Conservation (phyloP, 2,329 filamentous ascomycete genomes). For the Orbilia ellipsospora region DNA sequence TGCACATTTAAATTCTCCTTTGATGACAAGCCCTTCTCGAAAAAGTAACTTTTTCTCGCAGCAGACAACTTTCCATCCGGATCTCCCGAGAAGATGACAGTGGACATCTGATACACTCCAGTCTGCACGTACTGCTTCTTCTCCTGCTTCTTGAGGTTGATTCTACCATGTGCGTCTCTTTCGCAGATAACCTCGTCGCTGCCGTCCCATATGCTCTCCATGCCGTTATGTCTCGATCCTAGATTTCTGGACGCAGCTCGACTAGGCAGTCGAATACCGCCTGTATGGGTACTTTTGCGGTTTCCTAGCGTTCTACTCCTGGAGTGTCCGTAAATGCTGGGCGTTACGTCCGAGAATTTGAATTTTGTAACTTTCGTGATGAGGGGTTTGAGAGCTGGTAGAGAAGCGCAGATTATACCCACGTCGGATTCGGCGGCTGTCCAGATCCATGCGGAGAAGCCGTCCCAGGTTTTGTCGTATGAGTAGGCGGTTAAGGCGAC, state of each 20-base stretch:
- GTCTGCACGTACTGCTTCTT: conserved; percentile 36
- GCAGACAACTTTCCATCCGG: conserved; percentile 35
- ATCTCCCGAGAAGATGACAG: conserved; percentile 47
- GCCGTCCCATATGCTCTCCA: conserved; percentile 51
- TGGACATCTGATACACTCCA: conserved; percentile 47
- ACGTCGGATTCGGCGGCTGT: conserved; percentile 49
- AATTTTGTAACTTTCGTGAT: conserved; percentile 53
- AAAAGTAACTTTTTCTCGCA: conserved; percentile 39
- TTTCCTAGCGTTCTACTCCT: conserved; percentile 28
- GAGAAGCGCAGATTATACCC: conserved; percentile 53
- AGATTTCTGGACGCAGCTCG: conserved; percentile 31
- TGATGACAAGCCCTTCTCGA: conserved; percentile 22
- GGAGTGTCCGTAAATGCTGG: conserved; percentile 33
- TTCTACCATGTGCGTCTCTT: conserved; percentile 11
- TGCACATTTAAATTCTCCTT: conserved; percentile 46
- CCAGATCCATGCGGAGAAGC: conserved; percentile 54
- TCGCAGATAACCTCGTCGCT: conserved; percentile 51
- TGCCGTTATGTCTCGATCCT: conserved; percentile 32
- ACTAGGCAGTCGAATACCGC: conserved; percentile 31
- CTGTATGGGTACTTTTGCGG: conserved; percentile 24
- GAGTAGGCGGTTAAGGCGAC: conserved; percentile 43
- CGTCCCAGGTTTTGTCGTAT: conserved; percentile 50
- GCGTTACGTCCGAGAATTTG: conserved; percentile 48
- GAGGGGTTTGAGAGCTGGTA: conserved; percentile 44
- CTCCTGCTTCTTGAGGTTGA: conserved; percentile 33